These are phyloP conservation scores for Hericium coralloides DNA, from an alignment of 768 basidiomycete genomes.

Conservation along the genomic window DNA sequence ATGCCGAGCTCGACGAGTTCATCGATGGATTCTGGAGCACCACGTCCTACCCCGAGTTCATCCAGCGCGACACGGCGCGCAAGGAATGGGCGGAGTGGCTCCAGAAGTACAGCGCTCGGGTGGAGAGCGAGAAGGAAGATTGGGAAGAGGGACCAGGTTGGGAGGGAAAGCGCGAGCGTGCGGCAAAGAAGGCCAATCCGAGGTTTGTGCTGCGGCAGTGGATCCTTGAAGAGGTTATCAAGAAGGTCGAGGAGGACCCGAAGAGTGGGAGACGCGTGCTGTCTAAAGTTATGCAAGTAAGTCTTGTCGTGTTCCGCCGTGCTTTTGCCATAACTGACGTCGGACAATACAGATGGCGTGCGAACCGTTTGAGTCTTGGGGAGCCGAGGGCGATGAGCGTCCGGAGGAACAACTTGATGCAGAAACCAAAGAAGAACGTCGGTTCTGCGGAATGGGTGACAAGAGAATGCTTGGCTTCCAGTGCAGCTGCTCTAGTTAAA, in stretches of 20 bases:
- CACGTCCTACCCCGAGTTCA: slow-evolving; percentile 36
- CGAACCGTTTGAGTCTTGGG: slow-evolving; percentile 82
- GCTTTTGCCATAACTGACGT: background rate
- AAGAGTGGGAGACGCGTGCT: slow-evolving; percentile 57
- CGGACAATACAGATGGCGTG: slow-evolving; percentile 61
- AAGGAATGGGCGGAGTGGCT: slow-evolving; percentile 59
- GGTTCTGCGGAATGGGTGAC: slow-evolving; percentile 73
- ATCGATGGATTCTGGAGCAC: slow-evolving; percentile 35
- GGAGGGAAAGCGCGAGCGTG: slow-evolving; percentile 14
- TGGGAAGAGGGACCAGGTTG: slow-evolving; percentile 29
- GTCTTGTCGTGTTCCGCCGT: slow-evolving; percentile 18
- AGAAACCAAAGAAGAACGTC: slow-evolving; percentile 60
- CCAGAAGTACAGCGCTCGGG: slow-evolving; percentile 46
- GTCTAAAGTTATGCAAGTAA: slow-evolving; percentile 74
- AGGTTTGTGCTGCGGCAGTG: slow-evolving; percentile 92
- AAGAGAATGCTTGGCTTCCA: slow-evolving; percentile 79
- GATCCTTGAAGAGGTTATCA: slow-evolving; percentile 91
- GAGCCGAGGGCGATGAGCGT: slow-evolving; percentile 51
- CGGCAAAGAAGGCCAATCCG: slow-evolving; percentile 64
- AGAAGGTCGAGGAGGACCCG: slow-evolving; percentile 57
- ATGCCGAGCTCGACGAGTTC: slow-evolving; percentile 30
- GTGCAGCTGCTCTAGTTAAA: slow-evolving; percentile 85
- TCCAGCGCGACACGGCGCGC: slow-evolving; percentile 37
- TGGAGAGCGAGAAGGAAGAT: slow-evolving; percentile 41
- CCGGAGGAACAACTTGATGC: slow-evolving; percentile 39